Percentiles rank a stretch among this genome's conserved stretches.
Conservation (phyloP, 495 filamentous ascomycete genomes). For the Schizothecium vesticola region DNA sequence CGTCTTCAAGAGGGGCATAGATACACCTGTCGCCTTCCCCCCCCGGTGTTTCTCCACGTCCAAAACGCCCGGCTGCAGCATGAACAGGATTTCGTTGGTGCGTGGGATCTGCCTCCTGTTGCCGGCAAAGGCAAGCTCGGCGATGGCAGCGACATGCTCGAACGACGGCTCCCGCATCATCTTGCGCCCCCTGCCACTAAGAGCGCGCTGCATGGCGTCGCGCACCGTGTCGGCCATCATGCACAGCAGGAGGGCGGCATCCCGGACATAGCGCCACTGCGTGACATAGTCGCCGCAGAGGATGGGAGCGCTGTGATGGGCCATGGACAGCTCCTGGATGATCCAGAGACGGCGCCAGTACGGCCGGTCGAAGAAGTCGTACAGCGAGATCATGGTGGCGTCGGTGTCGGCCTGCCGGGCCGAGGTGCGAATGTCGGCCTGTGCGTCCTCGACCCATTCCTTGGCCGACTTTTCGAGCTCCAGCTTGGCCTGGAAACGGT, state of each 20-base stretch:
- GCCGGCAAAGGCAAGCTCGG: background rate
- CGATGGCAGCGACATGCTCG: background rate
- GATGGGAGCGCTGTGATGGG: background rate
- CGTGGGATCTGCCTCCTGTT: background rate
- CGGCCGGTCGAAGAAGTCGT: background rate
- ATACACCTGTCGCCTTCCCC: background rate
- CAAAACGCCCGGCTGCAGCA: background rate
- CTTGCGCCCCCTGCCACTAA: background rate
- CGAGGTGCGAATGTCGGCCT: background rate
- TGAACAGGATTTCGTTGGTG: background rate
- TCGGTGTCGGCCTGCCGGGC: background rate
- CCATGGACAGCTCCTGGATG: constrained; percentile 8
- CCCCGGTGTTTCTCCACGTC: background rate
- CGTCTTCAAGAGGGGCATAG: background rate
- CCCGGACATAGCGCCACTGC: background rate
- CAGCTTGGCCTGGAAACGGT: background rate
- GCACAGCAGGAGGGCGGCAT: background rate
- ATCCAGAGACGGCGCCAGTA: constrained; percentile 12
- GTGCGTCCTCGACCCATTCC: background rate
- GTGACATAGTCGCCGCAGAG: background rate
- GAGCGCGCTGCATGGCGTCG: background rate
- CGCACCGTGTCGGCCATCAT: background rate
- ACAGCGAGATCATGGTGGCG: background rate
- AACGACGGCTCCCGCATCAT: background rate
- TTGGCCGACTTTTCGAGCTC: background rate